These are phyloP conservation scores for Thelephora ganbajun DNA, from an alignment of 768 basidiomycete species.

Conservation along the genomic window DNA sequence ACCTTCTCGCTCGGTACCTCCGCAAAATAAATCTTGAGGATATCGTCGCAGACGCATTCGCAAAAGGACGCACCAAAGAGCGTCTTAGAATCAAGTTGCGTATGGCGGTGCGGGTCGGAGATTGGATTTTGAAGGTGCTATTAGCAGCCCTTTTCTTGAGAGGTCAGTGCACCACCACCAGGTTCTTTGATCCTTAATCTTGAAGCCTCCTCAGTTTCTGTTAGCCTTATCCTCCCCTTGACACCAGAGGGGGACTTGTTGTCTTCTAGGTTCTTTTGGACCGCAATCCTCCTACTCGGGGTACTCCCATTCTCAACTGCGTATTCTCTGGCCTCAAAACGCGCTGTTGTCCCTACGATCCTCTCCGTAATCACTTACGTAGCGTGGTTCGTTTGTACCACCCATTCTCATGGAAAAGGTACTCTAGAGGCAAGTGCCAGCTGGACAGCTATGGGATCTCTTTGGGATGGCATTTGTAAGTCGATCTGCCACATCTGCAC, in stretches of 20 bases:
- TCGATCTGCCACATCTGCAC: slow-evolving; percentile 7
- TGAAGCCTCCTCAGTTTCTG: slow-evolving; percentile 30
- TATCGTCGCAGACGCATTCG: slow-evolving; percentile 46
- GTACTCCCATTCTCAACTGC: slow-evolving; percentile 39
- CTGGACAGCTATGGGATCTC: slow-evolving; percentile 28
- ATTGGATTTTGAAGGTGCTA: slow-evolving; percentile 32
- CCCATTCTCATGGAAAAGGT: slow-evolving; percentile 38
- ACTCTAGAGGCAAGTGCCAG: slow-evolving; percentile 21
- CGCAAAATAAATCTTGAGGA: slow-evolving; percentile 54
- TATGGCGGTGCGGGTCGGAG: slow-evolving; percentile 27
- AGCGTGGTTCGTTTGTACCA: slow-evolving; percentile 42
- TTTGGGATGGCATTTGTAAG: slow-evolving; percentile 58
- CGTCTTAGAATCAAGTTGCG: slow-evolving; percentile 29
- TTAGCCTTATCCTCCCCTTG: slow-evolving; percentile 35
- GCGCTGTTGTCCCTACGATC: slow-evolving; percentile 41
- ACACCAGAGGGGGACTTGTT: slow-evolving; percentile 22
- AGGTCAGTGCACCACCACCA: slow-evolving; percentile 28
- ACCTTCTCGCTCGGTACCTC: slow-evolving; percentile 62
- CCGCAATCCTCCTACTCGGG: slow-evolving; percentile 26
- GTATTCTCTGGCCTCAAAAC: slow-evolving; percentile 38
- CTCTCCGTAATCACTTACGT: slow-evolving; percentile 46
- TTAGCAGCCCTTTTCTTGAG: slow-evolving; percentile 51
- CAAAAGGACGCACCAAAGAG: slow-evolving; percentile 38
- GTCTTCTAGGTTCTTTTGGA: slow-evolving; percentile 25
- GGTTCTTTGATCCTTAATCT: slow-evolving; percentile 2